Base-by-base conservation (phyloP, 2,329 filamentous ascomycete species). In the Cladosporium sp. region DNA sequence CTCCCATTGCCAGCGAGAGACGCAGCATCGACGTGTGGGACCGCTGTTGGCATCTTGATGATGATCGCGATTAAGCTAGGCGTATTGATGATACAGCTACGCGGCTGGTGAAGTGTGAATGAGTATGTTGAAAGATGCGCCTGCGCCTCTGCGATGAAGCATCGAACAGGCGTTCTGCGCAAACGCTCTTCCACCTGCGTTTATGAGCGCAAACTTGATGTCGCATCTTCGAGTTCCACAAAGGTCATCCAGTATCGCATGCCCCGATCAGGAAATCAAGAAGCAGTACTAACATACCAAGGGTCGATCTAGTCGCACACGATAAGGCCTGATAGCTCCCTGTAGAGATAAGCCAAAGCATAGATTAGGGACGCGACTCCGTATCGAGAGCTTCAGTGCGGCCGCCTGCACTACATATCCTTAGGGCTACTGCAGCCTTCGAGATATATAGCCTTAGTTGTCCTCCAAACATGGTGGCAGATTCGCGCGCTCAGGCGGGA, bases 361-460 rank as follows among this genome's bases (percentile, higher is more conserved):
- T n/a, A 34, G 30, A 55, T 55, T 55, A 34, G 52, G 52, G n/a
- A 30, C 12, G 28, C 18, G 28, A 34, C 28, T 55, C 52, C 52
- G 18, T 11, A 34, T 55, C 8, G 52, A 55, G 52, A 55, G 52
- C 52, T 55, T 55, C 28, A 18, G 52, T 55, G 52, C 52, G 52
- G 52, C 14, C 28, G 1, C 18, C 6, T 34, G 5, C 34, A 41
- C 28, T 6, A 15, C 32, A n/a, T 36, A 2, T 12, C 2, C 10
- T 28, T 26, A 55, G 52, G 52, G 52, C 28, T 55, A 34, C 52
- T 47, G 41, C 41, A 47, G 41, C 41, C 41, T 12, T 47, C 7
- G 3, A 21, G n/a, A 47, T 24, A 47, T 47, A 47, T 21, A 47
- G 41, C 14, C 41, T 7, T 24, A 7, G n/a, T 21, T 21, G n/a